phyloP scores from a whole-genome alignment of 148 eudicot genomes.

The Rhododendron simsii region DNA sequence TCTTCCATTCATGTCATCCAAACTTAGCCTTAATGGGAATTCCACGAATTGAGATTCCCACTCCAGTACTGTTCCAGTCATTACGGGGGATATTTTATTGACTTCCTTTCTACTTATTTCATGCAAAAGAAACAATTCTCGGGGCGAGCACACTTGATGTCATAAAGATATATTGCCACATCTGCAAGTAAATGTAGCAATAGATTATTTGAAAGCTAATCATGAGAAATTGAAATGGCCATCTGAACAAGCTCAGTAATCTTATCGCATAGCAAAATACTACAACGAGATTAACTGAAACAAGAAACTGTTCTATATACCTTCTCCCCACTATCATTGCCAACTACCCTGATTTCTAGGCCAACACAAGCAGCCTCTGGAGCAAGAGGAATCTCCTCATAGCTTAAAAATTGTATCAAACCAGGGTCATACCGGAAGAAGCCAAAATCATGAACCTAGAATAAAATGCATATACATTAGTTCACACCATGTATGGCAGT shows the following conservation, averaged over 20 bases:
- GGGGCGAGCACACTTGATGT: not conserved
- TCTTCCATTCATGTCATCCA: not conserved
- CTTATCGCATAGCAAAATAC: not conserved
- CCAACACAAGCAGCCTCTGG: conserved; percentile 99
- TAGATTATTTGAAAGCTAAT: not conserved
- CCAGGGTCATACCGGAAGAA: conserved; percentile 89
- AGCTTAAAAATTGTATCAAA: conserved; percentile 78
- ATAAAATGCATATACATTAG: conserved; percentile 3
- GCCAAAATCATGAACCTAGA: conserved; percentile 98
- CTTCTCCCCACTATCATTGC: conserved; percentile 99
- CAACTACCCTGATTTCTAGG: conserved; percentile 96
- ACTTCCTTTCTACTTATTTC: not conserved
- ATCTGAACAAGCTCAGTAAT: not conserved
- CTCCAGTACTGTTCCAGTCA: not conserved
- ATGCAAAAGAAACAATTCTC: not conserved
- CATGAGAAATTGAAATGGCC: not conserved
- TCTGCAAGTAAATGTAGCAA: not conserved
- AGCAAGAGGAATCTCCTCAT: conserved; percentile 97
- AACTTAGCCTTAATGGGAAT: not conserved
- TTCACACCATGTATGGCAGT: not conserved
- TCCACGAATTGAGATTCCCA: not conserved
- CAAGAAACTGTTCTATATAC: conserved; percentile 27
- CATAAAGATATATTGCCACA: not conserved
- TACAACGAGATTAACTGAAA: not conserved
- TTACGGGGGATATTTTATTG: not conserved